A percentile compares a stretch with the other conserved stretches of the same genome.
Evolutionary conservation across 192 early-diverging fungal species (phyloP).

Genomic region (Coemansia sp.): DNA sequence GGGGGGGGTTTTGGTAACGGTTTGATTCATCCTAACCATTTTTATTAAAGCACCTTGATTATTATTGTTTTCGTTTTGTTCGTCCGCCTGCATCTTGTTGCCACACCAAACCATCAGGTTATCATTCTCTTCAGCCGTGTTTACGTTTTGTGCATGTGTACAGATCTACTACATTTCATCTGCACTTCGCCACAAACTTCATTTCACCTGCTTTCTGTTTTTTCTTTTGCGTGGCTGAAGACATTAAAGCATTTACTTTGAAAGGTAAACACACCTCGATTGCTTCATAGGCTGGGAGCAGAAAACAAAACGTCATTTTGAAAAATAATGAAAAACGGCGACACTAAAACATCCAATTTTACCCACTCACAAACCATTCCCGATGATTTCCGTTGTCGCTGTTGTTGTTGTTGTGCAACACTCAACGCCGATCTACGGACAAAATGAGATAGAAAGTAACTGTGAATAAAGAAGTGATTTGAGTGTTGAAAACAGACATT

Average conservation of each 20-base stretch:
- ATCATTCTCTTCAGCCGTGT: neutral
- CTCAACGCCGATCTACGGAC: too few species aligned
- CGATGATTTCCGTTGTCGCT: too few species aligned
- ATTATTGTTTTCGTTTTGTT: neutral
- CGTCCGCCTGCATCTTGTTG: neutral
- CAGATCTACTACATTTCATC: neutral
- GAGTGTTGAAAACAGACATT: too few species aligned
- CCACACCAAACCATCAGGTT: neutral
- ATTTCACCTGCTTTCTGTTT: too few species aligned
- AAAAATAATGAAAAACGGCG: neutral
- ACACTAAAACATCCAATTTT: too few species aligned
- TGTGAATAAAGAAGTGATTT: too few species aligned
- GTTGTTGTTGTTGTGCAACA: too few species aligned
- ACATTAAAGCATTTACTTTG: neutral
- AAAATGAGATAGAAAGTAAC: too few species aligned
- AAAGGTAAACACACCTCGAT: neutral
- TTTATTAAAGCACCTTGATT: conserved; percentile 2
- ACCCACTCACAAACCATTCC: too few species aligned
- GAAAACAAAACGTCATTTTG: neutral
- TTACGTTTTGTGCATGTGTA: neutral
- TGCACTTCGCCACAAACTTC: neutral
- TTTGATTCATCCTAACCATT: neutral
- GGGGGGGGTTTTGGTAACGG: neutral
- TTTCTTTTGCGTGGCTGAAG: neutral
- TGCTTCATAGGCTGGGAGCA: neutral